phyloP scores from a whole-genome alignment of 768 basidiomycete genomes.

The Gautieria morchelliformis region DNA sequence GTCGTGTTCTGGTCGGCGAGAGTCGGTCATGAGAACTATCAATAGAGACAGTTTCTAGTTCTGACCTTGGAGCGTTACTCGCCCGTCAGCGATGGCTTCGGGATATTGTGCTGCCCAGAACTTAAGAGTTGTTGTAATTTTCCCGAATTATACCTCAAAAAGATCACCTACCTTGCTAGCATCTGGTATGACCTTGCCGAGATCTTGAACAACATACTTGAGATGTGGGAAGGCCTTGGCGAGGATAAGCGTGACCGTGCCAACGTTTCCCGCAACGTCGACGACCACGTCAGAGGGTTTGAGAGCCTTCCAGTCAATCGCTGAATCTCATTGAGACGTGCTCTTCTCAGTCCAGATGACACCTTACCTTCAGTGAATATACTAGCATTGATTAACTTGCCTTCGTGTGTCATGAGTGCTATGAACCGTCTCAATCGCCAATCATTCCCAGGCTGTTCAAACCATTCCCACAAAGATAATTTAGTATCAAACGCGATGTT shows the following conservation, averaged over 20 bases:
- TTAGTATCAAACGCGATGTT: neutral
- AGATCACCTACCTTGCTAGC: neutral
- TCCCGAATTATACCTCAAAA: neutral
- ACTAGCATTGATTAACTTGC: too few relatives aligned
- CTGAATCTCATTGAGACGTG: conserved; percentile 6
- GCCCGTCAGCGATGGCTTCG: conserved; percentile 13
- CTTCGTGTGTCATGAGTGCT: too few relatives aligned
- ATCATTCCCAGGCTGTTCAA: conserved; percentile 6
- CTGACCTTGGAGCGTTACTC: conserved; percentile 17
- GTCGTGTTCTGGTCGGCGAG: conserved; percentile 11
- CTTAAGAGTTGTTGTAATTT: neutral
- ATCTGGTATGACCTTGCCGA: conserved; percentile 10
- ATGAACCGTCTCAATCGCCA: too few relatives aligned
- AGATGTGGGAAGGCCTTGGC: conserved; percentile 16
- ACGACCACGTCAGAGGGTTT: conserved; percentile 18
- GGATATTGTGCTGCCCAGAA: conserved; percentile 19
- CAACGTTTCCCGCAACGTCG: conserved; percentile 27
- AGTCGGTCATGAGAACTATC: neutral
- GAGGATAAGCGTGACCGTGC: conserved; percentile 16
- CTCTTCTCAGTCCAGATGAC: neutral
- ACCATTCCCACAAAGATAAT: neutral
- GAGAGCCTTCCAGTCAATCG: conserved; percentile 21
- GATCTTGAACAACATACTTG: conserved; percentile 23
- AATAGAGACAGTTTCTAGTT: neutral
- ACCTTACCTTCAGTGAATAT: conserved; percentile 12